Base-by-base conservation (phyloP, 345 rosid species). In the Gossypium rotundifolium region DNA sequence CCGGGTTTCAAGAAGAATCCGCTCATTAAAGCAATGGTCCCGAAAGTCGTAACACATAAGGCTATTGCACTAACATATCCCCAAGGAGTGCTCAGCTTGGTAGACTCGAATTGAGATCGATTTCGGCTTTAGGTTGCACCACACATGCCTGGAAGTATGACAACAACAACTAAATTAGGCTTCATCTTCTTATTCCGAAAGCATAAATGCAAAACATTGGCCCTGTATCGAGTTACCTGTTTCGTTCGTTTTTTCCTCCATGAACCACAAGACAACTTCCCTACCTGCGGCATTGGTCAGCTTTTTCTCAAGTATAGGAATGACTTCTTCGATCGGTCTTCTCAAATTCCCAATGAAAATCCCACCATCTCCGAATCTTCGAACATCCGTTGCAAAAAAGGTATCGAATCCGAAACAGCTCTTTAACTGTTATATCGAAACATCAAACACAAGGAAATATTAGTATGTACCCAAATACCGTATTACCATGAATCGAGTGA, bases 301-400 rank as follows among this genome's bases (percentile, higher is more conserved):
- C 82, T 92, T 94, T 65, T 85, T 85, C 87, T 94, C 98, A 72
- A 94, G 84, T 79, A 81, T 81, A 5, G 93, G 97, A 65, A 90
- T 88, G 63, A 87, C 97, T 59, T 94, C 96, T 14, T 89, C 92
- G 53, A 94, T 79, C 5, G 98, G 96, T 71, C 75, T 90, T 71
- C 93, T 81, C 72, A 94, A 85, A 79, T 92, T 94, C 57, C 98
- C 96, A 67, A 94, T 83, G 79, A 89, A 94, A 67, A 94, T 90
- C 1, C 98, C 98, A 8, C 98, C 98, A 86, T 92, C 98, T 70
- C 97, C 98, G 74, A 94, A 94, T 70, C 98, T 86, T 79, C 98
- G 87, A 76, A 87, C 93, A 75, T 92, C 96, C 16, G 97, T 92
- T 2, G 97, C 96, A 42, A 90, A 94, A 76, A 94, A 94, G 7